Evolutionary conservation across 2,329 filamentous ascomycete genomes (phyloP), one percentile per base, ranked within the genome.

Genomic region (Aureobasidium lini): DNA sequence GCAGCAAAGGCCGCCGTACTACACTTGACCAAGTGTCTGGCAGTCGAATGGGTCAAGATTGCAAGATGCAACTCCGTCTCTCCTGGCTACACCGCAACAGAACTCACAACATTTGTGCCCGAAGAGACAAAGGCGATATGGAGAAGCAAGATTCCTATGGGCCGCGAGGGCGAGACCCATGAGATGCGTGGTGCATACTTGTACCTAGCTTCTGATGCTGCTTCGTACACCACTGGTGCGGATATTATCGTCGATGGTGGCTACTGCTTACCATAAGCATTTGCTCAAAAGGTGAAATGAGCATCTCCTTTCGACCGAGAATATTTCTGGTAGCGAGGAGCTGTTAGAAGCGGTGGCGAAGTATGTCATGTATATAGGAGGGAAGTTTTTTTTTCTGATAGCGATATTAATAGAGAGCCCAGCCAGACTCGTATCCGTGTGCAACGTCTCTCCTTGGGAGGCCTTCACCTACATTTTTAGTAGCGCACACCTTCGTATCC

Each of bases 121-220:
- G 68, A 77, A 8, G 86, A 89, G 66, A 86, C 82, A 3, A 89
- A 89, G 79, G 78, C 81, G 46, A 78, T 88, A 61, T 92, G 89
- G 86, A 84, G 83, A 70, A 83, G 85, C 68, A 92, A 88, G 80
- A 92, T 87, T 42, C 62, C 62, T 28, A 88, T 94, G 84, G 88
- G 84, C 49, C 82, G 90, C 64, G 86, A 91, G 69, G 90, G 87
- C 9, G 79, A 85, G 64, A 77, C 83, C 2, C 81, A 84, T 62
- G 90, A 95, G 77, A 79, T 95, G 66, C 92, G 93, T 77, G 90
- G 89, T 18, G 87, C 87, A 16, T 95, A 88, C 71, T 74, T 95
- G 49, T 94, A 91, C 73, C 78, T 95, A 60, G 87, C 88, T 16
- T 89, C 86, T 13, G 89, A 95, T 72, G 89, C 89, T 4, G 83